Conservation (phyloP, 2,329 filamentous ascomycete genomes). For the Fusarium metavorans region DNA sequence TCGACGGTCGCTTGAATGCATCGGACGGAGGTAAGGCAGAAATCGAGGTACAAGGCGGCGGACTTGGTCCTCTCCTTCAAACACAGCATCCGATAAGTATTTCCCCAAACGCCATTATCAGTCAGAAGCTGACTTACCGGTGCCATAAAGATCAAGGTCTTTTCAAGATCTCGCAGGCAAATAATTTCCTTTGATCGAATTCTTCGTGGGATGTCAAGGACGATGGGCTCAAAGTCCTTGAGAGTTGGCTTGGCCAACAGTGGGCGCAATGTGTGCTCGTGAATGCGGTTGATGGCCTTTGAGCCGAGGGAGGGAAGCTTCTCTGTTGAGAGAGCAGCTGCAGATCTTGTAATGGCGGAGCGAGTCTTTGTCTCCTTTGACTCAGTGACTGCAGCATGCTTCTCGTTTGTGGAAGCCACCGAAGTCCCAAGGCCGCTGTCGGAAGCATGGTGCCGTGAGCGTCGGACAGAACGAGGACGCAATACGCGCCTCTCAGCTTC, state of each 20-base stretch:
- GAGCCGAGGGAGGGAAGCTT: constrained; percentile 73
- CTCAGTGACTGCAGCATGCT: constrained; percentile 57
- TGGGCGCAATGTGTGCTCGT: constrained; percentile 82
- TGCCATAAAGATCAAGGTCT: constrained; percentile 90
- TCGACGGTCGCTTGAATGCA: constrained; percentile 92
- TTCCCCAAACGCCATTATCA: constrained; percentile 69
- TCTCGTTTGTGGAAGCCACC: constrained; percentile 71
- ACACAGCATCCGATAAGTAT: constrained; percentile 77
- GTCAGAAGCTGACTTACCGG: constrained; percentile 83
- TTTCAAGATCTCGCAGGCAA: constrained; percentile 93
- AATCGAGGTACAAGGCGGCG: constrained; percentile 80
- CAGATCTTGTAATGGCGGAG: constrained; percentile 68
- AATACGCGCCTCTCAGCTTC: constrained; percentile 62
- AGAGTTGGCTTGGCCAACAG: constrained; percentile 79
- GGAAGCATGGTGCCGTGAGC: constrained; percentile 76
- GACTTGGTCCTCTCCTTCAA: constrained; percentile 82
- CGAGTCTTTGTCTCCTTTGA: constrained; percentile 55
- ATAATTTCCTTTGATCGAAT: constrained; percentile 88
- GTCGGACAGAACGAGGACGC: constrained; percentile 67
- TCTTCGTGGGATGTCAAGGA: constrained; percentile 81
- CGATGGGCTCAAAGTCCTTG: constrained; percentile 83
- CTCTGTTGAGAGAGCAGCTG: constrained; percentile 59
- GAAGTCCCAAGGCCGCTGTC: constrained; percentile 93
- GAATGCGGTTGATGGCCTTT: constrained; percentile 81
- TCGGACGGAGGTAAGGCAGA: constrained; percentile 90